phyloP scores from a whole-genome alignment of 2,329 filamentous ascomycete genomes.

The Colletotrichum australisinense region DNA sequence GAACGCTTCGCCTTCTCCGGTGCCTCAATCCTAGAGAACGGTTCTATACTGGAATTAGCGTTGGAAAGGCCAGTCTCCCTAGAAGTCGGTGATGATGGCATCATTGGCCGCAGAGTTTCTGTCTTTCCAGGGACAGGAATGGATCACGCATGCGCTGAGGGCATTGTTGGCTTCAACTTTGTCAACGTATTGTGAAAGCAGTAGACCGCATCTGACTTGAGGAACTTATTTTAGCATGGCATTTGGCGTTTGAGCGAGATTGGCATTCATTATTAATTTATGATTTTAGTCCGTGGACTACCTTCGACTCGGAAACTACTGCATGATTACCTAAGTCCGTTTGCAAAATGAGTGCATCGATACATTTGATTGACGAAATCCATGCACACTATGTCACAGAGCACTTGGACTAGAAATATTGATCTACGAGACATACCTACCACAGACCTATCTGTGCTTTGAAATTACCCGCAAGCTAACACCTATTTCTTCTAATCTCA shows the following conservation, averaged over 20 bases:
- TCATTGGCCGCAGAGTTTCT: slow-evolving; percentile 61
- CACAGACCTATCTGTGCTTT: too few species aligned
- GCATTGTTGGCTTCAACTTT: slow-evolving; percentile 62
- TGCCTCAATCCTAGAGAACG: slow-evolving; percentile 18
- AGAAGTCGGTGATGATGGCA: slow-evolving; percentile 56
- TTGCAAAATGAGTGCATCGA: too few species aligned
- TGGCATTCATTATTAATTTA: not conserved
- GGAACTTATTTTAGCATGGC: not conserved
- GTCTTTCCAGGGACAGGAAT: slow-evolving; percentile 43
- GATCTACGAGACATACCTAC: too few species aligned
- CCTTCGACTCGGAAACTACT: too few species aligned
- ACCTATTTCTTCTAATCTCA: too few species aligned
- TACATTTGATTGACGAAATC: too few species aligned
- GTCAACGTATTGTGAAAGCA: not conserved
- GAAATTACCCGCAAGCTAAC: too few species aligned
- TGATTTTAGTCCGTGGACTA: not conserved
- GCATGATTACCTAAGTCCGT: too few species aligned
- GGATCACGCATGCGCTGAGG: slow-evolving; percentile 55
- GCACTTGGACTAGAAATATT: too few species aligned
- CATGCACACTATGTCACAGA: too few species aligned
- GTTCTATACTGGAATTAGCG: slow-evolving; percentile 45
- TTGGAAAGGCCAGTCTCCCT: slow-evolving; percentile 54
- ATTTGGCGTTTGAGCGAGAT: not conserved
- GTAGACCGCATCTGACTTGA: not conserved
- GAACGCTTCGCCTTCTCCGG: slow-evolving; percentile 48